Conservation (phyloP, 768 basidiomycete species). For the Mycena filopes region DNA sequence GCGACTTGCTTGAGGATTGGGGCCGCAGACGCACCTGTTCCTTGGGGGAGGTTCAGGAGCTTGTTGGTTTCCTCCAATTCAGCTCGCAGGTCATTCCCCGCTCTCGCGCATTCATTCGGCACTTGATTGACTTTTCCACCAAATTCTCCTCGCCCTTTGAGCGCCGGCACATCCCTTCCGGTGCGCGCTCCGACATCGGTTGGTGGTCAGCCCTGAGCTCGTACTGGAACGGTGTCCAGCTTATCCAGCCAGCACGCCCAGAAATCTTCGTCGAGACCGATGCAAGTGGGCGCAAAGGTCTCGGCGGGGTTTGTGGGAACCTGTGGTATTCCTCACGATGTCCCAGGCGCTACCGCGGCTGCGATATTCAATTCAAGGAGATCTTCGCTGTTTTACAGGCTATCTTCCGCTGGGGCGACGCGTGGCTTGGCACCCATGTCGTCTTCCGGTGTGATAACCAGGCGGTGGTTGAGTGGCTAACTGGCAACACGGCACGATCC, state of each 20-base stretch:
- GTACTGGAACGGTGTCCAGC: conserved; percentile 42
- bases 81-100: conserved; percentile 24
- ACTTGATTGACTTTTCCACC: conserved; percentile 7
- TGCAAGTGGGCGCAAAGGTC: conserved; percentile 34
- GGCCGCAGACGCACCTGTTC: neutral
- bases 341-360: conserved; percentile 34
- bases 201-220: conserved; percentile 34
- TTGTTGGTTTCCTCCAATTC: conserved; percentile 24
- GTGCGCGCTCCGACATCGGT: conserved; percentile 29
- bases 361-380: conserved; percentile 48
- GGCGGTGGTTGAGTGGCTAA: conserved; percentile 25
- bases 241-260: conserved; percentile 23
- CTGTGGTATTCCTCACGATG: conserved; percentile 38
- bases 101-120: conserved; percentile 17
- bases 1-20: neutral
- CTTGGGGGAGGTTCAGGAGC: conserved; percentile 13
- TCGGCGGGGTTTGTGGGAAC: conserved; percentile 36
- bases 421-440: conserved; percentile 36
- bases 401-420: conserved; percentile 39
- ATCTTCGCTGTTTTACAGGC: conserved; percentile 43
- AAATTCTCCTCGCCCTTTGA: conserved; percentile 26
- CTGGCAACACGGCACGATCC: conserved; percentile 18
- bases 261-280: conserved; percentile 41
- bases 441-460: conserved; percentile 43
- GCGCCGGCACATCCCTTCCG: conserved; percentile 30